Percentiles rank a stretch among this genome's conserved stretches.
These are phyloP conservation scores for Phytophthora crassamura DNA, from an alignment of 352 stramenopile species.

Conservation along the genomic window DNA sequence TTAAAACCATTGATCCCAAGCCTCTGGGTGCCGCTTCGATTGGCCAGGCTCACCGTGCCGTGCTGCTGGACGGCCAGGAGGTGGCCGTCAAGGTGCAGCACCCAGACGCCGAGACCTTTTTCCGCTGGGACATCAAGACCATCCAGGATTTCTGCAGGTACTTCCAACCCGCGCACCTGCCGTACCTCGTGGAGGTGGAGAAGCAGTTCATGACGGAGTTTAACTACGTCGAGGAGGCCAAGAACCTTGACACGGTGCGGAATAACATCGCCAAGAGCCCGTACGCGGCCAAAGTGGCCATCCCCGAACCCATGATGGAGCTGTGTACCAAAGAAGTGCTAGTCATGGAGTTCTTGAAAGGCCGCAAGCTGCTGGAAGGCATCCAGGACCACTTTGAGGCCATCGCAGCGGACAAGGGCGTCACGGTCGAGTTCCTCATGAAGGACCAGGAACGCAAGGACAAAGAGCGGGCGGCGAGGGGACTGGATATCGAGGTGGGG, in stretches of 20 bases:
- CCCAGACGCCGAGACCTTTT: slow-evolving; percentile 93
- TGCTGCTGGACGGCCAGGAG: slow-evolving; percentile 71
- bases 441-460: slow-evolving; percentile 78
- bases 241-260: slow-evolving; percentile 90
- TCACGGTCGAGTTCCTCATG: slow-evolving; percentile 88
- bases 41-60: slow-evolving; percentile 82
- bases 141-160: slow-evolving; percentile 96
- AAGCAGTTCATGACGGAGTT: slow-evolving; percentile 99
- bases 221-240: slow-evolving; percentile 94
- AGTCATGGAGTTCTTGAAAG: slow-evolving; percentile 95
- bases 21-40: slow-evolving; percentile 85
- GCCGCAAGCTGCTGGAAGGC: slow-evolving; percentile 84
- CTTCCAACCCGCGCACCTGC: slow-evolving; percentile 95
- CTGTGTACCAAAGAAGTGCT: slow-evolving; percentile 95
- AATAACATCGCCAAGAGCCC: slow-evolving; percentile 89
- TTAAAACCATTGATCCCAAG: slow-evolving; percentile 66
- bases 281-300: slow-evolving; percentile 70
- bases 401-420: slow-evolving; percentile 86
- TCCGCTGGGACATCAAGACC: slow-evolving; percentile 96
- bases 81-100: slow-evolving; percentile 94
- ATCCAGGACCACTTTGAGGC: slow-evolving; percentile 92
- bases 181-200: slow-evolving; percentile 95
- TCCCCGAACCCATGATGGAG: slow-evolving; percentile 88
- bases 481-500: slow-evolving; percentile 79
- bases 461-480: slow-evolving; percentile 60